These are phyloP conservation scores for Caryopteris hybrid DNA, from an alignment of 305 asterid species.

Conservation along the genomic window DNA sequence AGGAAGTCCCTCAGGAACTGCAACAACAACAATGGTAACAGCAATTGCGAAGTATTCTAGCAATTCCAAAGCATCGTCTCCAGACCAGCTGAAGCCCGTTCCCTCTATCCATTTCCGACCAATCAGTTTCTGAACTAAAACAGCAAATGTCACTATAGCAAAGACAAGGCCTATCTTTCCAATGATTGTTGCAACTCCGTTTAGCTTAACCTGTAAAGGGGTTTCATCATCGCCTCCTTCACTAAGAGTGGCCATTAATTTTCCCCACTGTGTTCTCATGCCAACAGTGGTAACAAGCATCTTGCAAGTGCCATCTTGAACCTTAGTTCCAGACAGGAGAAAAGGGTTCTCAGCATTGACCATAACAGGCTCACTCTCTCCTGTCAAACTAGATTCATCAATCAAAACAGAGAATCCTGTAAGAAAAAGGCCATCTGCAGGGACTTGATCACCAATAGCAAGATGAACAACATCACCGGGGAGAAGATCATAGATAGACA, in stretches of 20 bases:
- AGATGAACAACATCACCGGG: conserved; percentile 95
- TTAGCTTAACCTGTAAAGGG: conserved; percentile 77
- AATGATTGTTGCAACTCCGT: conserved; percentile 90
- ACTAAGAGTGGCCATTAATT: conserved; percentile 75
- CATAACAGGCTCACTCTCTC: conserved; percentile 92
- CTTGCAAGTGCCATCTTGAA: conserved; percentile 94
- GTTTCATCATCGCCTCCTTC: conserved; percentile 98
- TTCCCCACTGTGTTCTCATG: conserved; percentile 98
- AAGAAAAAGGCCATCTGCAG: conserved; percentile 85
- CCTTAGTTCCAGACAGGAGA: conserved; percentile 87
- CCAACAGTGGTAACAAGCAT: conserved; percentile 94
- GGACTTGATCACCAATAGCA: conserved; percentile 89
- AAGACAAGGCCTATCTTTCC: conserved; percentile 90
- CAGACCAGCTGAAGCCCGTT: conserved; percentile 43
- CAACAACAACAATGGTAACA: conserved; percentile 91
- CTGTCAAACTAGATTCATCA: conserved; percentile 86
- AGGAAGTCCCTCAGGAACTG: conserved; percentile 96
- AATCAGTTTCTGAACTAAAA: conserved; percentile 71
- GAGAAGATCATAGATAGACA: conserved; percentile 65
- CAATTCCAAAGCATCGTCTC: conserved; percentile 70
- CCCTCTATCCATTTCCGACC: conserved; percentile 48
- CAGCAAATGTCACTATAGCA: conserved; percentile 82
- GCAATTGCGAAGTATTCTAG: conserved; percentile 85
- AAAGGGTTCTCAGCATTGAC: conserved; percentile 58
- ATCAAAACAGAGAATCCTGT: conserved; percentile 75